Evolutionary conservation across 148 eudicot species (phyloP).

Genomic region (Vaccinium macrocarpon): DNA sequence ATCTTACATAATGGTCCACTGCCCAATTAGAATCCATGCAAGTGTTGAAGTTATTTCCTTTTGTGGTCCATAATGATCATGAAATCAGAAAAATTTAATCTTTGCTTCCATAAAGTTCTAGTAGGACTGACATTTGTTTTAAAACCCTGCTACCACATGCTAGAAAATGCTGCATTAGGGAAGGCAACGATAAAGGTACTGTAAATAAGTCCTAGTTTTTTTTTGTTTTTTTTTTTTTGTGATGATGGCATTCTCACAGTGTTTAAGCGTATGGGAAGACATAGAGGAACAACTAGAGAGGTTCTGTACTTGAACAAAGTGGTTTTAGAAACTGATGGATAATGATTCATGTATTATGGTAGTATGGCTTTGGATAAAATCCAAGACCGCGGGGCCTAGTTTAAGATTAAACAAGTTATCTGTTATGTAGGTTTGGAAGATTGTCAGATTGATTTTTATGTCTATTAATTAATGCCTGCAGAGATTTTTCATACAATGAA

Average conservation of each 20-base stretch:
- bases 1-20: neutral
- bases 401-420: neutral
- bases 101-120: neutral
- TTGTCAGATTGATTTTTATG: neutral
- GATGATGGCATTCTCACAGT: no score
- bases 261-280: no score
- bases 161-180: no score
- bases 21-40: neutral
- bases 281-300: no score
- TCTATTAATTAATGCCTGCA: conserved; percentile 35
- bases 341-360: neutral
- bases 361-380: neutral
- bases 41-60: neutral
- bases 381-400: neutral
- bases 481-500: conserved; percentile 84
- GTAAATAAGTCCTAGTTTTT: no score
- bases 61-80: neutral
- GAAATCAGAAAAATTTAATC: neutral
- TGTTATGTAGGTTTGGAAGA: neutral
- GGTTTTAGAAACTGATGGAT: neutral
- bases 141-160: no score
- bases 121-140: neutral
- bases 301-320: neutral
- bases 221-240: no score
- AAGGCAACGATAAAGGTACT: no score